These are phyloP conservation scores for Ophiocordyceps camponoti-saundersi DNA, from an alignment of 2,329 filamentous ascomycete genomes.

Conservation along the genomic window DNA sequence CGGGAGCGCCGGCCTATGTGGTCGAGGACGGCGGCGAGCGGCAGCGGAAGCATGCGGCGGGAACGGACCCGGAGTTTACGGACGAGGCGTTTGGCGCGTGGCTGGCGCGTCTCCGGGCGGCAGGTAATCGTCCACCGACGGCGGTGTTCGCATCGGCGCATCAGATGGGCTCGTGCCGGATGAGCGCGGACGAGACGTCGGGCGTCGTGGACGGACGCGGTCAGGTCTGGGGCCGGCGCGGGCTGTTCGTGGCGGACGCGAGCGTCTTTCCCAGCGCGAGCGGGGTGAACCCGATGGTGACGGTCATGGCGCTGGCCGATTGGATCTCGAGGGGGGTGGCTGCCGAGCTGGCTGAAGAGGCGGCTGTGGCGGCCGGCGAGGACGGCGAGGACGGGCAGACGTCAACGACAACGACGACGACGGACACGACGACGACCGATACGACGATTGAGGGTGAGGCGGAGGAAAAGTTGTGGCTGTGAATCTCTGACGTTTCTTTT, in stretches of 20 bases:
- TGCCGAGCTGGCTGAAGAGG: not conserved
- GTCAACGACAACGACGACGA: not conserved
- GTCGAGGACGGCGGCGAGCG: slow-evolving; percentile 11
- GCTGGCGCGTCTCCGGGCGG: slow-evolving; percentile 30
- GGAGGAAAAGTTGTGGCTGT: not conserved
- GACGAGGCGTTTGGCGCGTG: slow-evolving; percentile 45
- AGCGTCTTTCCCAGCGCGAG: slow-evolving; percentile 62
- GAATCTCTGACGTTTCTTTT: not conserved
- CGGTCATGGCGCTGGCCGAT: slow-evolving; percentile 53
- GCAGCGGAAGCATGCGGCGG: slow-evolving; percentile 6
- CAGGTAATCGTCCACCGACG: slow-evolving; percentile 32
- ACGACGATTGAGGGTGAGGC: not conserved
- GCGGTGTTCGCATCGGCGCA: slow-evolving; percentile 52
- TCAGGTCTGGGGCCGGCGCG: slow-evolving; percentile 47
- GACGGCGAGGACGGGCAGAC: not conserved
- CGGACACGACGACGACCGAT: not conserved
- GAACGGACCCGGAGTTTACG: slow-evolving; percentile 27
- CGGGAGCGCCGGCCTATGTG: slow-evolving; percentile 46
- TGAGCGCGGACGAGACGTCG: slow-evolving; percentile 35
- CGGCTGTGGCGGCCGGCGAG: not conserved
- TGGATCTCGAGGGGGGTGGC: slow-evolving; percentile 36
- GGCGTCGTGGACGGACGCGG: slow-evolving; percentile 43
- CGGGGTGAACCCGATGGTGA: slow-evolving; percentile 72
- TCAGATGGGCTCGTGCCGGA: slow-evolving; percentile 66
- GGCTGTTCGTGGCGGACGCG: slow-evolving; percentile 55